Base-by-base conservation (phyloP, 176 grass and related monocot genomes). In the Paspalum notatum region DNA sequence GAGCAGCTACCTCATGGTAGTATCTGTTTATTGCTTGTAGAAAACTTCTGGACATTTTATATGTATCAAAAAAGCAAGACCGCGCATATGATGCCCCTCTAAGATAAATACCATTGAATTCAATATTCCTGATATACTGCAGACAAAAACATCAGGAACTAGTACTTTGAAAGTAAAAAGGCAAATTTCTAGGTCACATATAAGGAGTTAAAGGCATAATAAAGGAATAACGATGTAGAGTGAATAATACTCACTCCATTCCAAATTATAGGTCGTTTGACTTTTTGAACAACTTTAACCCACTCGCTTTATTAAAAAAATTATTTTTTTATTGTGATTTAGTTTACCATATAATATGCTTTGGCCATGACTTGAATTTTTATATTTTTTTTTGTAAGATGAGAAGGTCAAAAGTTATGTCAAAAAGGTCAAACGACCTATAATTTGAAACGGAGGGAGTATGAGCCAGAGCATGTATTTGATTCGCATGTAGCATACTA, bases 1-100 rank as follows among this genome's bases (percentile, higher is more conserved):
- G 17, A 73, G 20, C 46, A 73, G 14, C 50, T 50, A 90, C 88
- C 88, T 82, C 43, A 73, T 82, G 65, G 72, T 73, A 78, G 78
- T 11, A 78, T 90, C 51, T 65, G 42, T 77, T 66, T 13, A 86
- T 52, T 82, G 68, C 59, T 58, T 69, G 59, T 48, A 67, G 12
- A 39, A 90, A 82, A 57, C 49, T 85, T 45, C 32, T 71, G 66
- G 46, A 82, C 8, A 66, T 56, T 76, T 82, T 65, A 66, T 85
- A 82, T 57, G 78, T 37, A 32, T 77, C 49, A 66, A 78, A 89
- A 76, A 82, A 48, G 44, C 25, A 85, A 65, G 78, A 72, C n/a
- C 57, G 72, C 65, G 66, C n/a, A 18, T 81, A 65, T 43, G 83
- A 82, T 17, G 43, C 64, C 25, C 56, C 83, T 43, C 21, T 20